These are phyloP conservation scores for Ceratobasidium sp. DNA, from an alignment of 1,284 basidiomycete genomes.

Conservation along the genomic window DNA sequence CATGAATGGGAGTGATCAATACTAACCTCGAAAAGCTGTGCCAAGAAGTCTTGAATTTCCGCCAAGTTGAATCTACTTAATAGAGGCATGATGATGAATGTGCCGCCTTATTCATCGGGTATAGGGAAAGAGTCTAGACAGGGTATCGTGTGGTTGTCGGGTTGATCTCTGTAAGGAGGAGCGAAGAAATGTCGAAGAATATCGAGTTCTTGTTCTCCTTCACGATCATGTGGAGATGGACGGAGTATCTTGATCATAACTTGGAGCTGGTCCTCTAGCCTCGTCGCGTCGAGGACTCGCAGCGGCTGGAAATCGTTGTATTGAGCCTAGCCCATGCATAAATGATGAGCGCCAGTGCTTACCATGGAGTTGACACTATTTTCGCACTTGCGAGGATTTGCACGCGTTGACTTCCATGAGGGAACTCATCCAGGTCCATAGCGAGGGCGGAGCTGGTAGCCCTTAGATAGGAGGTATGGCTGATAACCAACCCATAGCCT, in stretches of 20 bases:
- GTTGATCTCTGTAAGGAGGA: background rate
- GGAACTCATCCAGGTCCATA: slow-evolving; percentile 7
- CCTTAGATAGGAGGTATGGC: slow-evolving; percentile 6
- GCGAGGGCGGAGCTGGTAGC: background rate
- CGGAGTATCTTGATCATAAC: slow-evolving; percentile 12
- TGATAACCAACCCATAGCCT: background rate
- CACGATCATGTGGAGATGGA: background rate
- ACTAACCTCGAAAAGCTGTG: no score
- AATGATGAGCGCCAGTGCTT: background rate
- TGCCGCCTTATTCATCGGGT: background rate
- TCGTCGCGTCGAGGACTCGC: slow-evolving; percentile 4
- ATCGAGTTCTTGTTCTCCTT: slow-evolving; percentile 11
- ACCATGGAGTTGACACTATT: background rate
- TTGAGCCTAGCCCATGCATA: background rate
- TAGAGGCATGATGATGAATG: slow-evolving; percentile 21
- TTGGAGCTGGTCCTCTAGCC: background rate
- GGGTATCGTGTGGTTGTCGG: background rate
- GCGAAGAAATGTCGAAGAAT: slow-evolving; percentile 1
- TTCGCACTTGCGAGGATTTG: background rate
- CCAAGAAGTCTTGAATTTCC: background rate
- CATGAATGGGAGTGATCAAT: no score
- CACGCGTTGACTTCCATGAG: background rate
- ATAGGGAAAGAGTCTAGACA: slow-evolving; percentile 16
- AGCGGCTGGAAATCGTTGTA: background rate
- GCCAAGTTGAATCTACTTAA: background rate